Evolutionary conservation across 2,329 filamentous ascomycete genomes (phyloP).

Genomic region (Cladophialophora psammophila): DNA sequence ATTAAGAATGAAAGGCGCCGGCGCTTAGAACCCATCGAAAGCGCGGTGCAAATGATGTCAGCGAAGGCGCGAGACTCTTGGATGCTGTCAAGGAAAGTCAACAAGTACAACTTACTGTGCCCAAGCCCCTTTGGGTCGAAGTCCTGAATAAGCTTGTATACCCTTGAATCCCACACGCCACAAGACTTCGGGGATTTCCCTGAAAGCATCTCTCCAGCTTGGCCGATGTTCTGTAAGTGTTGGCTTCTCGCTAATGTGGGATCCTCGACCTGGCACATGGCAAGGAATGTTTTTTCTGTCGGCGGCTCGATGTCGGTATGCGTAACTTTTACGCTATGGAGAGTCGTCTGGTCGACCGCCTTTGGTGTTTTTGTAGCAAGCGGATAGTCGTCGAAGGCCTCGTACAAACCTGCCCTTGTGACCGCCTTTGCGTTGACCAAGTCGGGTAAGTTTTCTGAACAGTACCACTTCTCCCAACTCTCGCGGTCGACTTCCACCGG

Average conservation of each 20-base stretch:
- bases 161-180: slow-evolving; percentile 6
- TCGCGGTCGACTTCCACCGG: slow-evolving; percentile 4
- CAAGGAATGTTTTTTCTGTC: slow-evolving; percentile 15
- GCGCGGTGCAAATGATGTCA: not conserved
- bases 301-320: slow-evolving; percentile 19
- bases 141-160: slow-evolving; percentile 18
- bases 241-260: not conserved
- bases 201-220: not conserved
- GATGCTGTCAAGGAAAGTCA: not conserved
- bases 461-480: slow-evolving; percentile 12
- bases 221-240: not conserved
- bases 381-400: slow-evolving; percentile 17
- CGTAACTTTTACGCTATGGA: slow-evolving; percentile 9
- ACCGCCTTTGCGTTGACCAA: slow-evolving; percentile 8
- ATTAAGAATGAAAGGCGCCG: slow-evolving; percentile 18
- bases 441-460: slow-evolving; percentile 6
- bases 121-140: slow-evolving; percentile 15
- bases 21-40: not conserved
- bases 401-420: slow-evolving; percentile 7
- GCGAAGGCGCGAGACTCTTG: not conserved
- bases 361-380: slow-evolving; percentile 15
- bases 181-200: not conserved
- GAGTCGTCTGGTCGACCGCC: slow-evolving; percentile 3
- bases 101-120: slow-evolving; percentile 9
- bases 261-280: slow-evolving; percentile 15